Evolutionary conservation across 148 eudicot genomes (phyloP).

Genomic region (Persicaria tinctoria): DNA sequence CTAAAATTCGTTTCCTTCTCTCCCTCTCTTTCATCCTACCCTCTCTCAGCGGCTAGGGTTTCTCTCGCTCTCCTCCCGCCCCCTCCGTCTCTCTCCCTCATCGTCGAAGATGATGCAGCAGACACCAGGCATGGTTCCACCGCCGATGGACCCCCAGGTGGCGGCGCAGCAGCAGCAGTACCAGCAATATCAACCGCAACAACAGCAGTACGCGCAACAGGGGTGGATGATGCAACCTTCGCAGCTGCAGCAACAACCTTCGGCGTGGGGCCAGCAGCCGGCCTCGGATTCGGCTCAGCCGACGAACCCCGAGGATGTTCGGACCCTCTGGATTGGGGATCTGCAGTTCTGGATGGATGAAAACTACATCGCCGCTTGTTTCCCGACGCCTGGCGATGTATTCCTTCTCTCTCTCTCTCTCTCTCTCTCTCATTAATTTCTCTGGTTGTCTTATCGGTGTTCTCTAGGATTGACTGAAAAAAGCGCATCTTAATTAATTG

Average conservation of each 20-base stretch:
- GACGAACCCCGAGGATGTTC: conserved; percentile 46
- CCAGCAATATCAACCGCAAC: conserved; percentile 12
- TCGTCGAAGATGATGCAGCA: conserved; percentile 19
- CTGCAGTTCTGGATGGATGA: conserved; percentile 93
- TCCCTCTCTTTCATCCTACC: conserved; percentile 13
- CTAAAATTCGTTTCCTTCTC: background rate
- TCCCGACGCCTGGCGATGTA: conserved; percentile 73
- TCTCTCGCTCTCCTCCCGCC: background rate
- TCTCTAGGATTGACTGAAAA: background rate
- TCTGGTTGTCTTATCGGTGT: background rate
- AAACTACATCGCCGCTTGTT: conserved; percentile 45
- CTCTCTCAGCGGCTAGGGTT: conserved; percentile 16
- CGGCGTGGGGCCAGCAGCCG: conserved; percentile 16
- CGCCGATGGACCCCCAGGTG: conserved; percentile 7
- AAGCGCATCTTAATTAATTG: background rate
- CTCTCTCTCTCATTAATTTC: background rate
- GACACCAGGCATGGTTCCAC: conserved; percentile 16
- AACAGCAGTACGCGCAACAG: conserved; percentile 20
- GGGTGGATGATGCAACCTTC: conserved; percentile 18
- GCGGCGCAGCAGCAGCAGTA: conserved; percentile 5
- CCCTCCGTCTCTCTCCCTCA: background rate
- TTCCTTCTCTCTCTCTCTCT: background rate
- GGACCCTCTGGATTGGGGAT: conserved; percentile 91
- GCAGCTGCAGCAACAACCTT: conserved; percentile 26
- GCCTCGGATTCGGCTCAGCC: conserved; percentile 20